Percentiles rank a stretch among this genome's conserved stretches.
Conservation (phyloP, 768 basidiomycete genomes). For the Amanita inopinata region DNA sequence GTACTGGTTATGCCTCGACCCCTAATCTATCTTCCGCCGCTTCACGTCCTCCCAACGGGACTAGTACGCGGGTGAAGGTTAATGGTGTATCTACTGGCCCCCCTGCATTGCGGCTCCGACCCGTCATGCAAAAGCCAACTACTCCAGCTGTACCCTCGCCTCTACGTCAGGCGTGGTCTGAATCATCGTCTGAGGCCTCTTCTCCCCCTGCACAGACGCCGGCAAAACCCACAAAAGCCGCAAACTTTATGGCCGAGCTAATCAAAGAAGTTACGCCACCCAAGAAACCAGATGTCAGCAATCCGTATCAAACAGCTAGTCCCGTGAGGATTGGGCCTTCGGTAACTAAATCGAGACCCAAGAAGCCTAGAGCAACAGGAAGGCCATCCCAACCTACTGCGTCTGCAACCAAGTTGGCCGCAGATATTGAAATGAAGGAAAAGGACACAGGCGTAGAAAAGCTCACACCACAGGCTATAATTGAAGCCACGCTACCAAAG, state of each 20-base stretch:
- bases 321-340: slow-evolving; percentile 40
- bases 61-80: neutral
- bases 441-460: slow-evolving; percentile 19
- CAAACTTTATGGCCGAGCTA: slow-evolving; percentile 57
- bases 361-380: slow-evolving; percentile 31
- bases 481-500: slow-evolving; percentile 73
- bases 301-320: slow-evolving; percentile 70
- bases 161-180: slow-evolving; percentile 64
- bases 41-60: slow-evolving; percentile 10
- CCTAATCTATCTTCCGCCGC: slow-evolving; percentile 17
- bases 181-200: slow-evolving; percentile 26
- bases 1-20: slow-evolving; percentile 13
- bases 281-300: slow-evolving; percentile 57
- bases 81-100: slow-evolving; percentile 3
- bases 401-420: slow-evolving; percentile 15
- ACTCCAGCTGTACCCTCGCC: slow-evolving; percentile 64
- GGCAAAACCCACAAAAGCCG: slow-evolving; percentile 51
- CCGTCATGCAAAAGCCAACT: slow-evolving; percentile 39
- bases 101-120: slow-evolving; percentile 24
- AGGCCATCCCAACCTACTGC: slow-evolving; percentile 17
- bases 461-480: slow-evolving; percentile 54
- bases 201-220: slow-evolving; percentile 24
- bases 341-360: slow-evolving; percentile 33
- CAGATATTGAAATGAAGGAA: slow-evolving; percentile 16
- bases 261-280: slow-evolving; percentile 63